Evolutionary conservation across 2,329 filamentous ascomycete species (phyloP).

Genomic region (Colletotrichum eleusines): DNA sequence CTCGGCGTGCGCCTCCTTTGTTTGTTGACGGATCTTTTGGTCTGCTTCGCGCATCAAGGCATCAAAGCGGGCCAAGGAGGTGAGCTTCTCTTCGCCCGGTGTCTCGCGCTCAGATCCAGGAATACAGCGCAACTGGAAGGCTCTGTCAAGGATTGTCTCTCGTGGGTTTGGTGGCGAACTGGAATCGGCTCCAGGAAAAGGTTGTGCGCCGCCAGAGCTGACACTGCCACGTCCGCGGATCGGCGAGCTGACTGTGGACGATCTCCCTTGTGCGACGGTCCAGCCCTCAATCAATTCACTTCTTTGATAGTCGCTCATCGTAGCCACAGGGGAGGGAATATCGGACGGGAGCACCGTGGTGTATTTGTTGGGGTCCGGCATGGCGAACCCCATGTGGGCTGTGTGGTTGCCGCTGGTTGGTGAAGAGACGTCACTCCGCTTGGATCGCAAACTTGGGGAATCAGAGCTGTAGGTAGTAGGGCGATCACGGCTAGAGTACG

Average conservation of each 20-base stretch:
- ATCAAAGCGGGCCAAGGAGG: slow-evolving; percentile 74
- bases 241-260: slow-evolving; percentile 69
- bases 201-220: slow-evolving; percentile 60
- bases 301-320: slow-evolving; percentile 64
- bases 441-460: slow-evolving; percentile 71
- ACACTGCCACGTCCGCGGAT: slow-evolving; percentile 66
- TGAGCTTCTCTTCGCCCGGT: slow-evolving; percentile 72
- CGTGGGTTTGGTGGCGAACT: slow-evolving; percentile 66
- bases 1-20: slow-evolving; percentile 49
- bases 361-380: slow-evolving; percentile 60
- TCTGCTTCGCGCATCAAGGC: slow-evolving; percentile 74
- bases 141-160: slow-evolving; percentile 76
- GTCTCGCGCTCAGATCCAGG: slow-evolving; percentile 68
- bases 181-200: slow-evolving; percentile 54
- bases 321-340: slow-evolving; percentile 67
- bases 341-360: slow-evolving; percentile 64
- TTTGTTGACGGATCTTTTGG: slow-evolving; percentile 58
- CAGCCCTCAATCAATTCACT: slow-evolving; percentile 71
- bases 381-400: slow-evolving; percentile 53
- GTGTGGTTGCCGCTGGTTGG: slow-evolving; percentile 64
- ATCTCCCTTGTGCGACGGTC: slow-evolving; percentile 70
- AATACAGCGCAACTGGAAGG: slow-evolving; percentile 73
- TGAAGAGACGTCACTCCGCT: slow-evolving; percentile 72
- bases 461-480: slow-evolving; percentile 67
- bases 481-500: slow-evolving; percentile 62